Base-by-base conservation (phyloP, 2,329 filamentous ascomycete genomes). In the Colletotrichum falcatum region DNA sequence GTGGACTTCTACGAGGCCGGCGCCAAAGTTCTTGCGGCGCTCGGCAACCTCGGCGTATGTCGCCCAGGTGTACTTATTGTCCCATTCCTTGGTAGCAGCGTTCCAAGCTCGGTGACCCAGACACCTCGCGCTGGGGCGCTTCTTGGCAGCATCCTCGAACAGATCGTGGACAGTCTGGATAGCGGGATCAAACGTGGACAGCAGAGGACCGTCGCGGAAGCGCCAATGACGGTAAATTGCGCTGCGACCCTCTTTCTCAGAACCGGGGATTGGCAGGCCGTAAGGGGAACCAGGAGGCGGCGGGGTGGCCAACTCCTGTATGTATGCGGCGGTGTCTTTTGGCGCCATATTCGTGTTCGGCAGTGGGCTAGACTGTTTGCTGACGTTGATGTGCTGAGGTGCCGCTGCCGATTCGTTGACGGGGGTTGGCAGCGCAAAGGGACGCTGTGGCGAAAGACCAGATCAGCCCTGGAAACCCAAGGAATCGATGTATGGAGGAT, bases 31-130 rank as follows among this genome's bases (percentile, higher is more conserved):
- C 78, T 91, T 92, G 78, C 93, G 90, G 78, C 95, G 89, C 82
- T 89, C 87, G 71, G 92, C 90, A n/a, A 95, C 88, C 71, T 96
- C 90, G 76, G 86, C 87, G 77, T 97, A 98, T 70, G 91, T 93
- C 75, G 95, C 83, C 94, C 95, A 98, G 70, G 91, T 86, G 79
- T 92, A 99, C 74, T 89, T 89, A 69, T 91, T 90, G 73, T 88
- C 87, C 81, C 89, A 97, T 1, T 88, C 87, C 83, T 94, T 91
- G 59, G 90, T 93, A 46, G 82, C 83, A 3, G 92, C 81, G 80
- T 97, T 91, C 87, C 94, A 98, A 5, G 92, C 88, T 73, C 96
- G 90, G 79, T 89, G 89, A 66, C 96, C 96, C 70, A 98, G 85
- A 81, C 93, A 97, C 75, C 86, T 90, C 76, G 87, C 88, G 76